Evolutionary conservation across 2,329 filamentous ascomycete genomes (phyloP).

Genomic region (Hymenoscyphus scutula): DNA sequence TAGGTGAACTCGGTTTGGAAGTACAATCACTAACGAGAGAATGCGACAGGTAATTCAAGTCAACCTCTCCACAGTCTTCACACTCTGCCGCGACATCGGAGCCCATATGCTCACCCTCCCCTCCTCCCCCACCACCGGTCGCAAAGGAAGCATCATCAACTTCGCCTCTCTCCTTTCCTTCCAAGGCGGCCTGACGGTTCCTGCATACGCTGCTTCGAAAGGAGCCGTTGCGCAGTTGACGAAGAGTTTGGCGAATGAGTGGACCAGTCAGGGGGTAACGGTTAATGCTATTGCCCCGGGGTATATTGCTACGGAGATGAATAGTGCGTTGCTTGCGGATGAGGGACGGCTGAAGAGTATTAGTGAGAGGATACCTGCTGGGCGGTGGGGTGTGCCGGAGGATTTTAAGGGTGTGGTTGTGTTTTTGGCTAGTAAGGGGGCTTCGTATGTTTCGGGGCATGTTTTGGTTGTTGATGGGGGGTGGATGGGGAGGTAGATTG

Average conservation of each 20-base stretch:
- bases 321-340: slow-evolving; percentile 75
- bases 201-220: slow-evolving; percentile 83
- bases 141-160: slow-evolving; percentile 76
- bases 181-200: slow-evolving; percentile 85
- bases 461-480: slow-evolving; percentile 82
- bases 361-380: slow-evolving; percentile 76
- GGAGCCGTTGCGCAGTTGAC: slow-evolving; percentile 72
- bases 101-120: slow-evolving; percentile 66
- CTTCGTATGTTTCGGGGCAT: slow-evolving; percentile 79
- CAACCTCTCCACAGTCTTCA: slow-evolving; percentile 81
- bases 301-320: slow-evolving; percentile 95
- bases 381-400: slow-evolving; percentile 77
- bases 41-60: slow-evolving; percentile 64
- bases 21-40: neutral
- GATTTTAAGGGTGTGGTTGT: slow-evolving; percentile 85
- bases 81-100: slow-evolving; percentile 72
- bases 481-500: slow-evolving; percentile 67
- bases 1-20: too few species aligned
- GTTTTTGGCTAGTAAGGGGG: slow-evolving; percentile 73
- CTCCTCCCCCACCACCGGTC: slow-evolving; percentile 70
- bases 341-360: slow-evolving; percentile 69
- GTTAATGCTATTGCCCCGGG: slow-evolving; percentile 90
- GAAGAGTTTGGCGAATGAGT: slow-evolving; percentile 76
- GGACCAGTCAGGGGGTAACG: slow-evolving; percentile 73
- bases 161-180: slow-evolving; percentile 82